Conservation (phyloP, 371 early-diverging fungal genomes). For the Mucor ambiguus region DNA sequence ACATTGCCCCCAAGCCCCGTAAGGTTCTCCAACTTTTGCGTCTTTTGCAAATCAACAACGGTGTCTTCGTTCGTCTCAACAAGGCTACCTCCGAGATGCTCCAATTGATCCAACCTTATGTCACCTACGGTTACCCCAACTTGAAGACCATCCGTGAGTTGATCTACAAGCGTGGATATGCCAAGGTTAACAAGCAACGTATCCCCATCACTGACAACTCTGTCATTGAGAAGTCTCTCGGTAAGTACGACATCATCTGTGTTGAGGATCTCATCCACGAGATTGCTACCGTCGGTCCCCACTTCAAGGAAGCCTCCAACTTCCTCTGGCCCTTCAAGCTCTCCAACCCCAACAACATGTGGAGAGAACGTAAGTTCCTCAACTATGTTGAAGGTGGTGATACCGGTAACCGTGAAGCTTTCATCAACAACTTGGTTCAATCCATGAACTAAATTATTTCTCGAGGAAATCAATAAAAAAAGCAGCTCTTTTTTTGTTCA, state of each 20-base stretch:
- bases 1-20: slow-evolving; percentile 99
- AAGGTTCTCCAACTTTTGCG: slow-evolving; percentile 99
- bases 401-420: slow-evolving; percentile 95
- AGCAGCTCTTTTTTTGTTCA: background rate
- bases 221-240: slow-evolving; percentile 93
- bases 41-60: slow-evolving; percentile 99
- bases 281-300: slow-evolving; percentile 98
- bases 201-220: slow-evolving; percentile 97
- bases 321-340: slow-evolving; percentile 99
- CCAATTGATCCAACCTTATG: slow-evolving; percentile 97
- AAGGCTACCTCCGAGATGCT: slow-evolving; percentile 99
- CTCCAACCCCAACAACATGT: slow-evolving; percentile 98
- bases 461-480: background rate
- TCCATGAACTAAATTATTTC: slow-evolving; percentile 35
- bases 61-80: slow-evolving; percentile 98
- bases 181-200: slow-evolving; percentile 96
- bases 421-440: slow-evolving; percentile 96
- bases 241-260: slow-evolving; percentile 96
- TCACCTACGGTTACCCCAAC: slow-evolving; percentile 98
- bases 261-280: slow-evolving; percentile 99
- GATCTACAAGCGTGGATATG: slow-evolving; percentile 99
- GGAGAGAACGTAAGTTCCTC: slow-evolving; percentile 91
- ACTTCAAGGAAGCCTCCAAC: slow-evolving; percentile 90
- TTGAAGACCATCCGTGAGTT: slow-evolving; percentile 99
- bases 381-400: slow-evolving; percentile 99